These are phyloP conservation scores for Phytophthora pini DNA, from an alignment of 352 stramenopile genomes.

Conservation along the genomic window DNA sequence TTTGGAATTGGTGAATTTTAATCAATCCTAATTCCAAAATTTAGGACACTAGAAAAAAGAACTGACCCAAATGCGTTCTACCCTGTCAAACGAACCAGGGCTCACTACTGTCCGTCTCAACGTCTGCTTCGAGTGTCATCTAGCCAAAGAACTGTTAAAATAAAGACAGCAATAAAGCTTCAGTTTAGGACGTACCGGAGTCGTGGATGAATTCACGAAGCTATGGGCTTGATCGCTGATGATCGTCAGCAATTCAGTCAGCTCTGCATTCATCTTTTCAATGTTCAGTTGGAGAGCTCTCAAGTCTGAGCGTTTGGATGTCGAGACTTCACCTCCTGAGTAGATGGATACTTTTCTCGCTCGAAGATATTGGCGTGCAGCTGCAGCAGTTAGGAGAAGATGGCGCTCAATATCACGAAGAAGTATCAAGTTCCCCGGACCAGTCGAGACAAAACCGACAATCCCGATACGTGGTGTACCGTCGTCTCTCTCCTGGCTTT, in stretches of 20 bases:
- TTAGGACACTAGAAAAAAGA: too few species aligned
- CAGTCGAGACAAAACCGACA: constrained; percentile 21
- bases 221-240: constrained; percentile 5
- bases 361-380: constrained; percentile 25
- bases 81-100: constrained; percentile 14
- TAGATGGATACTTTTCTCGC: constrained; percentile 4
- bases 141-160: neutral
- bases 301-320: constrained; percentile 2
- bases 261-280: constrained; percentile 30
- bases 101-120: constrained; percentile 21
- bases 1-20: too few species aligned
- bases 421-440: constrained; percentile 22
- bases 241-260: constrained; percentile 19
- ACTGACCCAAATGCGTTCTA: neutral
- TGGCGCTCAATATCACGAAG: constrained; percentile 28
- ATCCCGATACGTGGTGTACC: constrained; percentile 22
- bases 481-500: constrained; percentile 5
- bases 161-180: neutral
- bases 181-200: constrained; percentile 7
- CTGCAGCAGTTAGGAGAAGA: constrained; percentile 20
- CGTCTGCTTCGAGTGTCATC: constrained; percentile 17
- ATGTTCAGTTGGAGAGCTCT: constrained; percentile 26
- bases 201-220: neutral
- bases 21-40: neutral
- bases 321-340: neutral